A percentile compares a stretch with the other conserved stretches of the same genome.
These are phyloP conservation scores for Erigeron canadensis DNA, from an alignment of 129 eudicot genomes.

Conservation along the genomic window DNA sequence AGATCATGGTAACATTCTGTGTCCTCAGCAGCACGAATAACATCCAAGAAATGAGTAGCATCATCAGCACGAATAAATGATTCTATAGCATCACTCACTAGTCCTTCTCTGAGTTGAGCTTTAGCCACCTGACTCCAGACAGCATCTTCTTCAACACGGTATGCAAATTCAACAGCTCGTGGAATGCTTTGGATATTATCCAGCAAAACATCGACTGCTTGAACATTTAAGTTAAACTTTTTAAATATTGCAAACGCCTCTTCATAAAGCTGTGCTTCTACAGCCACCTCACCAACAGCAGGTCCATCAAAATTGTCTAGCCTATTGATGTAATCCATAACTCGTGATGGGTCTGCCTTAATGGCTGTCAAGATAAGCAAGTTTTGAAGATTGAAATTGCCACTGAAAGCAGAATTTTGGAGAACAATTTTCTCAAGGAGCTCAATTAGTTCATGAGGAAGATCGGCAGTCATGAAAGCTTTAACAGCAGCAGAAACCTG, in stretches of 20 bases:
- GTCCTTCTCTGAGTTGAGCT: conserved; percentile 92
- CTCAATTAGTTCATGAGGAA: conserved; percentile 96
- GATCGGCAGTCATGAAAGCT: conserved; percentile 99
- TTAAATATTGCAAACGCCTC: conserved; percentile 98
- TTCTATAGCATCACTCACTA: conserved; percentile 96
- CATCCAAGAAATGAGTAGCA: conserved; percentile 93
- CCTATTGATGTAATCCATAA: conserved; percentile 90
- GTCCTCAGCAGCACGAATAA: conserved; percentile 85
- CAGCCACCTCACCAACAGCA: conserved; percentile 99
- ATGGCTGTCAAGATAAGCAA: conserved; percentile 94
- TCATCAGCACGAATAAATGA: conserved; percentile 98
- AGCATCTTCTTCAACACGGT: conserved; percentile 97
- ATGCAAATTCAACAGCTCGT: conserved; percentile 98
- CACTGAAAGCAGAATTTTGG: conserved; percentile 98
- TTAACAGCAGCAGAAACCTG: conserved; percentile 99
- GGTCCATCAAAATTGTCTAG: conserved; percentile 99
- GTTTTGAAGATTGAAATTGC: conserved; percentile 95
- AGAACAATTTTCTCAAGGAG: conserved; percentile 98
- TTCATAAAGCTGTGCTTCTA: conserved; percentile 91
- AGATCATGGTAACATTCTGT: conserved; percentile 83
- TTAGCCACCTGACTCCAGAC: conserved; percentile 99
- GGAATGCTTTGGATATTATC: conserved; percentile 82
- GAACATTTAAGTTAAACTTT: conserved; percentile 92
- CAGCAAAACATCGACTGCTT: conserved; percentile 87
- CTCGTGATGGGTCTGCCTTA: conserved; percentile 94